Evolutionary conservation across 2,329 filamentous ascomycete species (phyloP).

Genomic region (Cladobotryum protrusum): DNA sequence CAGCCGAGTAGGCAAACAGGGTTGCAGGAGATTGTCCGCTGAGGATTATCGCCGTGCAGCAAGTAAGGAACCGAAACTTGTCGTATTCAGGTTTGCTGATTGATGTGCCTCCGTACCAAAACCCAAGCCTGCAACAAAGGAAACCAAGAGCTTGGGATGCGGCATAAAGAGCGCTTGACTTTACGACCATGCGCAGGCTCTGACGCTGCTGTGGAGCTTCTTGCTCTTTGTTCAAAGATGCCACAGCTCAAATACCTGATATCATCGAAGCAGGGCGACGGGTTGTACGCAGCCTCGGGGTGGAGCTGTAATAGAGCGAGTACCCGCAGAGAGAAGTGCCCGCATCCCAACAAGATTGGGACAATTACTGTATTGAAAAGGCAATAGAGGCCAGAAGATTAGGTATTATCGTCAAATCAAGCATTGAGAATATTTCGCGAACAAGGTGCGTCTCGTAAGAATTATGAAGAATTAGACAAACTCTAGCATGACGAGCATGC

Average conservation of each 20-base stretch:
- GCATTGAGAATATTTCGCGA: constrained; percentile 75
- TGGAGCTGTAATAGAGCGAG: constrained; percentile 17
- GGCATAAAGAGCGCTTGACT: constrained; percentile 2
- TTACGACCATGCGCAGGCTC: not conserved
- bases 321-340: constrained; percentile 31
- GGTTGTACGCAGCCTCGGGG: not conserved
- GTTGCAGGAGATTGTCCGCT: too few relatives aligned
- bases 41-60: too few relatives aligned
- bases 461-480: too few relatives aligned
- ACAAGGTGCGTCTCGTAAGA: constrained; percentile 39
- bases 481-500: too few relatives aligned
- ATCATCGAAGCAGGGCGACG: constrained; percentile 9
- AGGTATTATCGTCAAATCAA: constrained; percentile 45
- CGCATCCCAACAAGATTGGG: constrained; percentile 33
- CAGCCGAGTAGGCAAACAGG: too few relatives aligned
- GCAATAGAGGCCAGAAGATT: constrained; percentile 11
- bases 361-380: constrained; percentile 31
- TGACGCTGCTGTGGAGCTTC: not conserved
- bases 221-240: constrained; percentile 9
- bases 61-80: constrained; percentile 24
- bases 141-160: not conserved
- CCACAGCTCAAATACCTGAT: constrained; percentile 13
- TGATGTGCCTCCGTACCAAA: constrained; percentile 11
- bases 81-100: constrained; percentile 31
- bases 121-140: constrained; percentile 7